A percentile compares a stretch with the other conserved stretches of the same genome.
Evolutionary conservation across 441 rosid genomes (phyloP).

Genomic region (Corymbia citriodora): DNA sequence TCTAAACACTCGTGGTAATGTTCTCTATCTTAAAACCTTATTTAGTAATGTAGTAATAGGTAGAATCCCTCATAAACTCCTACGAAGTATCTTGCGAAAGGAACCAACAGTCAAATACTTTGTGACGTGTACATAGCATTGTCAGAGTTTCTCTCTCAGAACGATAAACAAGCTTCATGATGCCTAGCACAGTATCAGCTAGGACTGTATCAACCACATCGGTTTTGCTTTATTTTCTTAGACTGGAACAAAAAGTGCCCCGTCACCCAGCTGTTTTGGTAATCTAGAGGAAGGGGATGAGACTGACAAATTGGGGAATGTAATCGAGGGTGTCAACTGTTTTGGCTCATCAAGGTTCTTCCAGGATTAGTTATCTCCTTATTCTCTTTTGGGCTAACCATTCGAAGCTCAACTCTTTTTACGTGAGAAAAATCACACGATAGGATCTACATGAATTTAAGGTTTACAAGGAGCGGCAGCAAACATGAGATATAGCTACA

Average conservation of each 20-base stretch:
- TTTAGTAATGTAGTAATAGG: no score
- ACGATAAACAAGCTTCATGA: rapidly evolving
- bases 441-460: neutral
- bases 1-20: no score
- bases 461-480: neutral
- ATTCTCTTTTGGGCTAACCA: neutral
- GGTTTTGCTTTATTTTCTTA: no score
- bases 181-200: neutral
- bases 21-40: no score
- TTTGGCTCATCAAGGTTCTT: neutral
- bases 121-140: neutral
- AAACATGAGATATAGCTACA: neutral
- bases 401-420: neutral
- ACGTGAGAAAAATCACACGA: neutral
- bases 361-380: neutral
- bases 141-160: neutral
- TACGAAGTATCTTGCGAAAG: no score
- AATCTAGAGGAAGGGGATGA: neutral
- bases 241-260: neutral
- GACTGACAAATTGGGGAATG: neutral
- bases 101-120: no score
- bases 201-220: neutral
- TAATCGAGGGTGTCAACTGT: neutral
- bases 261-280: neutral
- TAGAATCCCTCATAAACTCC: no score